Evolutionary conservation across 768 basidiomycete species (phyloP).

Genomic region (Phylloporus sp.): DNA sequence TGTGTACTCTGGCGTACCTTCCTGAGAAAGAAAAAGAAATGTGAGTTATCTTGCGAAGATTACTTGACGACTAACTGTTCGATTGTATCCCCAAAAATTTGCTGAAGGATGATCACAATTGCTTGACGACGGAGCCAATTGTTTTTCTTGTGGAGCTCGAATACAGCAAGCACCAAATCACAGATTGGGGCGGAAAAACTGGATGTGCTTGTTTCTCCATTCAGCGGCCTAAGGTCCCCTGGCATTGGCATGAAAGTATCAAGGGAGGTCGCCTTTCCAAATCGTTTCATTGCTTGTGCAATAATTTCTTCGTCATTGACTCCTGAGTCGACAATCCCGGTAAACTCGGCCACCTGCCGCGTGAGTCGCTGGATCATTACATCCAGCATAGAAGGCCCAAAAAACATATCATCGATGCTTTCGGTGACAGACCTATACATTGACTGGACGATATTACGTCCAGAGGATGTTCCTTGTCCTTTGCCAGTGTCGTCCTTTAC

Average conservation of each 20-base stretch:
- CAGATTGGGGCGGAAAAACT: conserved; percentile 92
- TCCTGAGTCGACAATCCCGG: conserved; percentile 74
- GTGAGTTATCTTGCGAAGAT: conserved; percentile 4
- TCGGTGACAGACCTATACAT: conserved; percentile 90
- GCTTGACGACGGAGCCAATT: conserved; percentile 96
- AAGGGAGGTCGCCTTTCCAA: conserved; percentile 60
- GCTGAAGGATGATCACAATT: conserved; percentile 93
- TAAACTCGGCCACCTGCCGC: conserved; percentile 84
- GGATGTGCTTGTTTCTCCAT: conserved; percentile 85
- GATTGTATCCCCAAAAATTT: conserved; percentile 92
- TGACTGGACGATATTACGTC: conserved; percentile 73
- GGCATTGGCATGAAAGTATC: conserved; percentile 69
- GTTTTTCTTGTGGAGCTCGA: conserved; percentile 92
- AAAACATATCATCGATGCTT: conserved; percentile 96
- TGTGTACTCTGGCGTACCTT: conserved; percentile 82
- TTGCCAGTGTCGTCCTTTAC: conserved; percentile 37
- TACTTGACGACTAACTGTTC: conserved; percentile 62
- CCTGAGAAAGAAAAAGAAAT: conserved; percentile 36
- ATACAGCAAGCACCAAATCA: conserved; percentile 87
- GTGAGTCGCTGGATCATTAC: conserved; percentile 90
- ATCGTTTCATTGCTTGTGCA: conserved; percentile 68
- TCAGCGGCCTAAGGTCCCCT: conserved; percentile 73
- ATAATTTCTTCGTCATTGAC: conserved; percentile 83
- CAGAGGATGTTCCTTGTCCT: conserved; percentile 48
- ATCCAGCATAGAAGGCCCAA: conserved; percentile 93